Conservation (phyloP, 129 eudicot genomes). For the Cynara cardunculus region DNA sequence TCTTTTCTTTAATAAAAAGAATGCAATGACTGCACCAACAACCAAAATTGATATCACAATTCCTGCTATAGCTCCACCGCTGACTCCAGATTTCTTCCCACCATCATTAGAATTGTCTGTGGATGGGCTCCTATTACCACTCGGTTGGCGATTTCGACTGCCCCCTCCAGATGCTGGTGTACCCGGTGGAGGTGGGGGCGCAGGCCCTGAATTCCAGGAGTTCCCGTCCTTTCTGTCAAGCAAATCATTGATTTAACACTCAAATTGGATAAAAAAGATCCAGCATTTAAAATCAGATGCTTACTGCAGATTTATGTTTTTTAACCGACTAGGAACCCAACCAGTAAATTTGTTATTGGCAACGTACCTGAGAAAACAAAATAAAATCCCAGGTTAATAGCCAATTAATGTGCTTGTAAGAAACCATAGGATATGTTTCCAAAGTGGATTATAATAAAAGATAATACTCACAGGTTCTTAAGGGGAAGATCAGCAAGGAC, state of each 20-base stretch:
- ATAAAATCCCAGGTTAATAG: neutral
- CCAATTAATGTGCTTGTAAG: neutral
- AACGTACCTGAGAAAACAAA: slow-evolving; percentile 51
- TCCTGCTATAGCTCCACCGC: slow-evolving; percentile 82
- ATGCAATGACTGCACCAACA: slow-evolving; percentile 71
- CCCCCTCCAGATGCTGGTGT: slow-evolving; percentile 56
- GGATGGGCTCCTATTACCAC: slow-evolving; percentile 34
- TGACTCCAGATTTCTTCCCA: slow-evolving; percentile 64
- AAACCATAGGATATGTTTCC: neutral
- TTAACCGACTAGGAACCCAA: slow-evolving; percentile 77
- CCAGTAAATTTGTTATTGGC: slow-evolving; percentile 83
- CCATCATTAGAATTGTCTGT: slow-evolving; percentile 32
- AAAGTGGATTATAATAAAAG: neutral
- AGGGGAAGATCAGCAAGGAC: slow-evolving; percentile 94
- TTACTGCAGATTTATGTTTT: slow-evolving; percentile 79
- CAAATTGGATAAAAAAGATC: neutral
- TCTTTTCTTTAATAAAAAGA: slow-evolving; percentile 69
- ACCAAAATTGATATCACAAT: slow-evolving; percentile 79
- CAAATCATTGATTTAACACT: slow-evolving; percentile 17
- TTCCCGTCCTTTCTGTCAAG: slow-evolving; percentile 68
- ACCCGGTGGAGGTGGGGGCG: slow-evolving; percentile 99
- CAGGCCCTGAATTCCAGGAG: slow-evolving; percentile 75
- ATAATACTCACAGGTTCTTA: slow-evolving; percentile 61
- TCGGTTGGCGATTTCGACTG: slow-evolving; percentile 39
- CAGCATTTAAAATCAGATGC: slow-evolving; percentile 27